These are phyloP conservation scores for Lactarius vividus DNA, from an alignment of 768 basidiomycete genomes.

Conservation along the genomic window DNA sequence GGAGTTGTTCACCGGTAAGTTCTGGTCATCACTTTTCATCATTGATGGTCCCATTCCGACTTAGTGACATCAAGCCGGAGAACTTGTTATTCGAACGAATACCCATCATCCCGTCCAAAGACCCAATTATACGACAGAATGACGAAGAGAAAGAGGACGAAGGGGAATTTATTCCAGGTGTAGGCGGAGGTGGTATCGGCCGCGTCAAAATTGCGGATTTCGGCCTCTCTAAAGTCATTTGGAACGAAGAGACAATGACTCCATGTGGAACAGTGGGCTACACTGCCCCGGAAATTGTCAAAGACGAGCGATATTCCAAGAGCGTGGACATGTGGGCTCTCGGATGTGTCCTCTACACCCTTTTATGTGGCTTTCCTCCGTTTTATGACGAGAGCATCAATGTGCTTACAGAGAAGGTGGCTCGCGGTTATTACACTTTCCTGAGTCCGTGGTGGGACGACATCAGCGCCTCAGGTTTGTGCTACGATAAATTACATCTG, in stretches of 20 bases:
- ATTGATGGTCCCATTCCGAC: not conserved
- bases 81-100: slow-evolving; percentile 93
- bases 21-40: slow-evolving; percentile 12
- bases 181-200: slow-evolving; percentile 97
- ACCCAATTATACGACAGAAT: slow-evolving; percentile 74
- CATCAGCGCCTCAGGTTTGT: slow-evolving; percentile 72
- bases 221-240: slow-evolving; percentile 94
- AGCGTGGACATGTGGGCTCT: slow-evolving; percentile 99
- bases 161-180: slow-evolving; percentile 87
- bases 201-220: slow-evolving; percentile 99
- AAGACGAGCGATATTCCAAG: slow-evolving; percentile 95
- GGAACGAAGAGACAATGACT: slow-evolving; percentile 99
- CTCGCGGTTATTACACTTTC: slow-evolving; percentile 96
- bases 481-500: not conserved
- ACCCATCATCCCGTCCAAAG: slow-evolving; percentile 84
- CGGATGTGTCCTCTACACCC: slow-evolving; percentile 97
- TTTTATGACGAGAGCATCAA: slow-evolving; percentile 99
- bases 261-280: slow-evolving; percentile 99
- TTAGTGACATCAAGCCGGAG: slow-evolving; percentile 94
- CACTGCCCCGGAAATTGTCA: slow-evolving; percentile 99
- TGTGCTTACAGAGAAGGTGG: slow-evolving; percentile 97
- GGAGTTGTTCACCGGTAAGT: slow-evolving; percentile 89
- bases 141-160: slow-evolving; percentile 99
- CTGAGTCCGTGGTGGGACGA: slow-evolving; percentile 99
- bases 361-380: slow-evolving; percentile 95